These are phyloP conservation scores for Thielaviopsis euricoi DNA, from an alignment of 2,329 filamentous ascomycete species.

Conservation along the genomic window DNA sequence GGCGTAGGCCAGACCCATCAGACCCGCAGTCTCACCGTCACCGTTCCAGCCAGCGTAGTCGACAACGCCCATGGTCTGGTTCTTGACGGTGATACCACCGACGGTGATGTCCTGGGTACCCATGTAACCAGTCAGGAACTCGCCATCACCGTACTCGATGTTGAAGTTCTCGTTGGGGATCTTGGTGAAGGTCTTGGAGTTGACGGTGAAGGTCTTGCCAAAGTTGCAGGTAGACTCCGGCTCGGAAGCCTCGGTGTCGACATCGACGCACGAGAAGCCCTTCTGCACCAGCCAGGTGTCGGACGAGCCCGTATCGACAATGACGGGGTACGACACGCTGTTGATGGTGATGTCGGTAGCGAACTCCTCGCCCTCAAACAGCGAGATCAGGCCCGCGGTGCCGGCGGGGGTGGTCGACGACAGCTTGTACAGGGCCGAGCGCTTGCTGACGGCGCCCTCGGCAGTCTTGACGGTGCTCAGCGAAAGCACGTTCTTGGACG, in stretches of 20 bases:
- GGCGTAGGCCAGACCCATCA: conserved; percentile 7
- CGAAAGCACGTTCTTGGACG: not conserved
- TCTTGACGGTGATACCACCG: conserved; percentile 3
- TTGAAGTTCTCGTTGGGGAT: conserved; percentile 7
- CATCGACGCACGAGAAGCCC: conserved; percentile 3
- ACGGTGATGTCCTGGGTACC: conserved; percentile 4
- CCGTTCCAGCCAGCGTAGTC: conserved; percentile 1
- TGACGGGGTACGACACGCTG: conserved; percentile 1
- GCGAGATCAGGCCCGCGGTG: not conserved
- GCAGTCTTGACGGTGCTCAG: not conserved
- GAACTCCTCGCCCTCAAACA: conserved; percentile 9
- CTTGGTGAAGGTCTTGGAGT: not conserved
- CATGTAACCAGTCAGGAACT: conserved; percentile 5
- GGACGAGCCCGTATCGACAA: conserved; percentile 8
- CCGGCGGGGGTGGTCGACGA: not conserved
- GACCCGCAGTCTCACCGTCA: conserved; percentile 2
- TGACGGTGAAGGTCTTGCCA: conserved; percentile 4
- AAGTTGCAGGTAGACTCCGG: conserved; percentile 4
- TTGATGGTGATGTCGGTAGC: conserved; percentile 3
- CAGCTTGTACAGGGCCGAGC: conserved; percentile 1
- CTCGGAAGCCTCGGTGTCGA: not conserved
- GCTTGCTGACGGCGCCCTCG: not conserved
- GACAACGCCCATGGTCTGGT: conserved; percentile 7
- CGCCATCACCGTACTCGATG: conserved; percentile 4
- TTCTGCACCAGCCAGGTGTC: conserved; percentile 13